Evolutionary conservation across 73 alveolate species (phyloP), one percentile per base, ranked within the genome.

Genomic region (Paraurostyla sp.): DNA sequence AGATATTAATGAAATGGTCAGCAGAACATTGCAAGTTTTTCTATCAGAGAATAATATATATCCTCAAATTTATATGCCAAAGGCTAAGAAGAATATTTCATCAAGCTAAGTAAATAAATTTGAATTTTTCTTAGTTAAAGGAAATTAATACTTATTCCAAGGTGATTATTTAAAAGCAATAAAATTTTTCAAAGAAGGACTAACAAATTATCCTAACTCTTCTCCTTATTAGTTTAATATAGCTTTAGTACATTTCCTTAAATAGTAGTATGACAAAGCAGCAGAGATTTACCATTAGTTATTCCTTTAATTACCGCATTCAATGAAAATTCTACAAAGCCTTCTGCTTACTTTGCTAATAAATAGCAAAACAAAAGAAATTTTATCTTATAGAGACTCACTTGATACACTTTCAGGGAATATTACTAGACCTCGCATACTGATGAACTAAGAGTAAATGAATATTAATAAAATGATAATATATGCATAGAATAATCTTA

Each of bases 121-220:
- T 40, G 82, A 65, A 40, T 65, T 65, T 38, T 65, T 65, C 58
- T 22, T 65, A 36, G 82, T 65, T 16, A 65, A 65, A 30, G 82
- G 82, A 9, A 65, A 65, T 40, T 22, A 65, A 22, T 65, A 65
- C 36, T 38, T 65, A 0, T 58, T 38, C 25, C 35, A 65, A 40
- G 82, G 41, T 18, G 82, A 65, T 38, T 65, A 65, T 65, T 38
- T 13, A 18, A 65, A 65, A 38, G 82, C 82, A 6, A 2, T 38
- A 0, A 65, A 58, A 40, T 65, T 65, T 30, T 65, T 65, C 82
- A 1, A 65, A 40, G 82, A 65, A 38, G 82, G 82, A 13, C 38
- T 65, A n/a, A 65, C 35, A 38, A 65, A 38, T 22, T 65, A 65
- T 65, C 82, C 82, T 13, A 58, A 58, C 23, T 65, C 82, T 0